phyloP scores from a whole-genome alignment of 108 stramenopile species.

The Phaeodactylum tricornutum region DNA sequence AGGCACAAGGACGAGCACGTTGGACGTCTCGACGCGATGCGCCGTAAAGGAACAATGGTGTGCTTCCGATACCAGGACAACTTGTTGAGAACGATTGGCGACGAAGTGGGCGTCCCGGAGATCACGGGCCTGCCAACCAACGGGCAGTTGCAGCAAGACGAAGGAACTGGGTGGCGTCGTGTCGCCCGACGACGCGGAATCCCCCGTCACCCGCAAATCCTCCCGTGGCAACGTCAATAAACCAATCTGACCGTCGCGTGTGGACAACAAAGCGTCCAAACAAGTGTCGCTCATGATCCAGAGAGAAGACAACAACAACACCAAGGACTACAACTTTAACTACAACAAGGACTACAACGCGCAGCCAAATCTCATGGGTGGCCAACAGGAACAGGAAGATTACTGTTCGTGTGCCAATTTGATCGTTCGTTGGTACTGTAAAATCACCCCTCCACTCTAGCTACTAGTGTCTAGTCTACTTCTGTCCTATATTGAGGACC shows the following conservation, averaged over 20 bases:
- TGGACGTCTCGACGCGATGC: conserved; percentile 16
- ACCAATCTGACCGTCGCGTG: not conserved
- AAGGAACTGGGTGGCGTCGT: not conserved
- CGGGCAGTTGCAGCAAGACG: conserved; percentile 14
- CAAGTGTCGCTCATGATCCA: too few relatives aligned
- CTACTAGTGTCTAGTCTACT: too few relatives aligned
- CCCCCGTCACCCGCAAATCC: not conserved
- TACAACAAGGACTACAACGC: too few relatives aligned
- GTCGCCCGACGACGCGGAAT: not conserved
- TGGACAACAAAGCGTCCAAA: too few relatives aligned
- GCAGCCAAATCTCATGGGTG: too few relatives aligned
- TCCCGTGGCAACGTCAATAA: conserved; percentile 7
- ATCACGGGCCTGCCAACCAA: not conserved
- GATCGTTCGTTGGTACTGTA: too few relatives aligned
- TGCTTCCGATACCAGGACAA: conserved; percentile 9
- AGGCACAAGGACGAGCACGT: conserved; percentile 16
- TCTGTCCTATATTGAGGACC: too few relatives aligned
- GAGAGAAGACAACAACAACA: too few relatives aligned
- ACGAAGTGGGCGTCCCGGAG: conserved; percentile 4
- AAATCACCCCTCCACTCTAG: too few relatives aligned
- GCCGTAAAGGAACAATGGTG: conserved; percentile 3
- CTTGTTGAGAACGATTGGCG: conserved; percentile 1
- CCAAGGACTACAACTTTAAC: too few relatives aligned
- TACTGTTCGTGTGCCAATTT: too few relatives aligned
- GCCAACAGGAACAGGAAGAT: too few relatives aligned